Base-by-base conservation (phyloP, 1,284 basidiomycete genomes). In the Fomitopsis palustris region DNA sequence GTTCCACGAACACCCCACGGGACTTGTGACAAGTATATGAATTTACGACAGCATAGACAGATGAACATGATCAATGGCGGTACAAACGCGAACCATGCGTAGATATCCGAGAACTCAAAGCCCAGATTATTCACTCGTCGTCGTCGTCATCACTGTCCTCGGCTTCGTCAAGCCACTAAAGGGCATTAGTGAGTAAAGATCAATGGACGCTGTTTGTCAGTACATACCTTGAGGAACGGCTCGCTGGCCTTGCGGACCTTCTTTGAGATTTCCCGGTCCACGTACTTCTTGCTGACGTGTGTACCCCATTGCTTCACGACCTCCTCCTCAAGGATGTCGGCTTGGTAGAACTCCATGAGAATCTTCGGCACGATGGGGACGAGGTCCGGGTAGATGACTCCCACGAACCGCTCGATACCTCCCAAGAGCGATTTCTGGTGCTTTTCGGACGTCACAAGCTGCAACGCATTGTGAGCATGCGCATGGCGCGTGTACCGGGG, bases 231-330 rank as follows among this genome's bases (percentile, higher is more conserved):
- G 71, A 99, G 78, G 82, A 99, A 98, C 0, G 96, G 94, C 71
- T 94, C 94, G 64, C 94, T 94, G 23, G 93, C 94, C 80, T 96
- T 95, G 66, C 96, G 84, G 58, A 99, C 95, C 76, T 88, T 95
- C 85, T 98, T 99, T 74, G 90, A 93, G 43, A 84, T 90, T 29
- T 98, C 95, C 78, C 93, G 95, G 77, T 96, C 93, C 59, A 96
- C 94, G 72, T 97, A 98, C 81, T 99, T 98, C 82, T 94, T 97
- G 77, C 90, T 93, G 67, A 97, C 95, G 70, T 98, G 96, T 6
- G 93, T 98, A 33, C 95, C 96, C 96, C 96, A 99, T 65, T 95
- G 87, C 54, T 83, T 86, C 63, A 95, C 81, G 17, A 97, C 82
- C 31, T 95, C 95, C 74, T 99, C 96, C 19, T 98, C 95, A 51